A percentile compares a stretch with the other conserved stretches of the same genome.
These are phyloP conservation scores for Colletotrichum acutatum DNA, from an alignment of 2,329 filamentous ascomycete species.

Conservation along the genomic window DNA sequence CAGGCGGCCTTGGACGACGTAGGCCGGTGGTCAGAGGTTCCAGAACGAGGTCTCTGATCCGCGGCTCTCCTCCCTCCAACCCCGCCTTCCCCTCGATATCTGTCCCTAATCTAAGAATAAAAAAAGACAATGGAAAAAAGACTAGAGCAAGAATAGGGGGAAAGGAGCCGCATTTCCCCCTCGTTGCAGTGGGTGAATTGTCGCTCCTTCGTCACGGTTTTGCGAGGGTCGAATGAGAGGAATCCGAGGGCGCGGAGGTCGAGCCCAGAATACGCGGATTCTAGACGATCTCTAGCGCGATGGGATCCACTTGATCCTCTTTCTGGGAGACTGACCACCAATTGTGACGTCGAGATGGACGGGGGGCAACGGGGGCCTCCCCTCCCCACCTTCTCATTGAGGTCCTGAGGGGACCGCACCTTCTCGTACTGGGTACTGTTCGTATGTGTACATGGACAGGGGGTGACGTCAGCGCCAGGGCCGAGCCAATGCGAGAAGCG, in stretches of 20 bases:
- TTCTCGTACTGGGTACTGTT: too few species aligned
- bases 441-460: not conserved
- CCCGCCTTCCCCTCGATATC: not conserved
- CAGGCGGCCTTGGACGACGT: constrained; percentile 24
- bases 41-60: constrained; percentile 8
- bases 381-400: not conserved
- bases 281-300: constrained; percentile 27
- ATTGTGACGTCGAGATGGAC: constrained; percentile 27
- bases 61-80: not conserved
- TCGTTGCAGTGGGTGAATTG: not conserved
- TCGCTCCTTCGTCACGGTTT: not conserved
- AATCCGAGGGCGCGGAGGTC: constrained; percentile 9
- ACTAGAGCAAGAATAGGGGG: not conserved
- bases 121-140: not conserved
- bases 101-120: not conserved
- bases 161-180: constrained; percentile 20
- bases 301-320: constrained; percentile 6
- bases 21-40: not conserved
- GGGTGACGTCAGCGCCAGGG: constrained; percentile 25
- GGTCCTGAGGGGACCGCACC: not conserved
- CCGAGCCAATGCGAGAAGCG: not conserved
- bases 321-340: constrained; percentile 1
- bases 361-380: not conserved
- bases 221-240: constrained; percentile 20
- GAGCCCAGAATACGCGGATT: constrained; percentile 27